phyloP scores from a whole-genome alignment of 768 basidiomycete genomes.

The Phylloporus sp. region DNA sequence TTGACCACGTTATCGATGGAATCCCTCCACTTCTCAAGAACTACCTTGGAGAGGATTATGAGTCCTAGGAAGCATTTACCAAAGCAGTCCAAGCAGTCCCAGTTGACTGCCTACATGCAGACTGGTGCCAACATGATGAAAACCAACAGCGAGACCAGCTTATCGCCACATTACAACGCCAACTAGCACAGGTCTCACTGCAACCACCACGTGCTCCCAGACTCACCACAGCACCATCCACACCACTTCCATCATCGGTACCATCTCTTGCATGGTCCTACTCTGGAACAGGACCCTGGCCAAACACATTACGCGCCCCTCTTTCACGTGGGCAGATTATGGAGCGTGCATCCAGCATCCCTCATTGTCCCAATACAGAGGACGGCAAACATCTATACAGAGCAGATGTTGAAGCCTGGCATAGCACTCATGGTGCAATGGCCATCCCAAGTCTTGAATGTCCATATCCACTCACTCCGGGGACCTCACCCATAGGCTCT shows the following conservation, averaged over 20 bases:
- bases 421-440: neutral
- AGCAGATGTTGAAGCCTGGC: neutral
- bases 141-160: neutral
- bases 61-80: no score
- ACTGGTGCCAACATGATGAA: neutral
- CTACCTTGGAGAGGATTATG: no score
- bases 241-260: neutral
- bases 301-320: neutral
- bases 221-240: neutral
- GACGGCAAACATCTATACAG: neutral
- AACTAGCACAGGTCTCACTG: neutral
- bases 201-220: neutral
- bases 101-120: neutral
- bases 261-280: neutral
- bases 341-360: neutral
- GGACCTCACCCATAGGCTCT: neutral
- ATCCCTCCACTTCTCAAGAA: no score
- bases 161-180: neutral
- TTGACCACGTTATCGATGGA: no score
- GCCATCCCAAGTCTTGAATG: neutral
- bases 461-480: neutral
- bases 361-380: neutral
- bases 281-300: neutral
- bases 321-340: neutral
- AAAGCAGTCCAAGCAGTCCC: neutral